Base-by-base conservation (phyloP, 1,284 basidiomycete genomes). In the Pseudozyma hubeiensis region DNA sequence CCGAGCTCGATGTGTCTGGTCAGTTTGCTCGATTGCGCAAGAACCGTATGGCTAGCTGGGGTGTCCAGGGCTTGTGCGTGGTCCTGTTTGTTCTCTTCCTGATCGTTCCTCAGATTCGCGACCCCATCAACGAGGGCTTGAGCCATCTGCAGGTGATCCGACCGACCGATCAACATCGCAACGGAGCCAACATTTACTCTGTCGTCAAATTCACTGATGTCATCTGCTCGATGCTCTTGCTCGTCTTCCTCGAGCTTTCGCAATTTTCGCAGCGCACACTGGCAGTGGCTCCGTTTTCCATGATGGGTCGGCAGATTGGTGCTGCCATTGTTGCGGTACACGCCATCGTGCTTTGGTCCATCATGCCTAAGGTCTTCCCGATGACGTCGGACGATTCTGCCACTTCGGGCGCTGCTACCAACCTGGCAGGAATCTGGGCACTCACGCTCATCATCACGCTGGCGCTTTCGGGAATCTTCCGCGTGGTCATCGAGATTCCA, bases 361-460 rank as follows among this genome's bases (percentile, higher is more conserved):
- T 75, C 39, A 64, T 75, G 60, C 67, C 72, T 19, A 65, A 63
- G 60, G 44, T 75, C 13, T 69, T 69, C 56, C 66, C 71, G 9
- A 69, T 69, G 66, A 51, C 51, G 11, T 40, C 61, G 17, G 57
- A 33, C 13, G 44, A 49, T 6, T 59, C 54, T 9, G 58, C 48
- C 14, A 69, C 66, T 5, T 62, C 62, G 0, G 52, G 48, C 24
- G 64, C 71, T 11, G 66, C 71, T 0, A 43, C 57, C 10, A 65
- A 69, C 29, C 40, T 75, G 34, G 66, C 51, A 10, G 63, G 64
- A n/a, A 75, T 75, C 56, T 75, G 71, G 71, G 63, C 61, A 8
- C 41, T 65, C 34, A 69, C 71, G 14, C 35, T 69, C 24, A 53
- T 66, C 40, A 65, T 75, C 41, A 60, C 62, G 10, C 46, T 75